Evolutionary conservation across 768 basidiomycete species (phyloP), one percentile per base, ranked within the genome.

Genomic region (Tremella yokohamensis): DNA sequence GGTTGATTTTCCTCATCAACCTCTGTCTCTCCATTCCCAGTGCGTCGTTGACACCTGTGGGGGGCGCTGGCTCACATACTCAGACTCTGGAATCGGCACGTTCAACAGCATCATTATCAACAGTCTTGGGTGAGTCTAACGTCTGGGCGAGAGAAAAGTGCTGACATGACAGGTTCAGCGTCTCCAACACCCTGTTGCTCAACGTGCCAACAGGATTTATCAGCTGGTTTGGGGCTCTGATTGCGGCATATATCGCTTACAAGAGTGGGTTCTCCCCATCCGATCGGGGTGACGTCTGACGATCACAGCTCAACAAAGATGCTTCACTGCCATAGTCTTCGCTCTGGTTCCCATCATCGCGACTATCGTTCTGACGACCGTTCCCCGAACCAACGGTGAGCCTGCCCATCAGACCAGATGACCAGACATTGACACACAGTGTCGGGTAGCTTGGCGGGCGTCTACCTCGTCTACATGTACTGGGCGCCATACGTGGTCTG

Each of bases 401-500:
- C 18, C 47, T 69, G 16, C 26, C 52, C 48, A 68, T 66, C 8
- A 66, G 63, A 1, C 57, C 70, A 55, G 54, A 66, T 12, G 59
- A 68, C 37, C 55, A 68, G 39, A 49, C 57, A 1, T 29, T 55
- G n/a, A 64, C 66, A 11, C 50, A 58, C 1, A 37, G 54, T 16
- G 69, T 70, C 54, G 34, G 71, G 68, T 8, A 65, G 60, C 0
- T 55, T 72, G 15, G 62, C 62, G 1, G 63, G 59, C 3, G 52
- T 72, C 0, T 72, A 69, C 64, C 60, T 69, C 37, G 52, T 67
- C 18, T 72, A 64, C 57, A 57, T 59, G 49, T 72, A 69, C 62
- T 69, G 70, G 70, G 66, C 63, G 8, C 64, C 68, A 1, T 69
- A 69, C 56, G 59, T 64, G 37, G 57, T 66, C 2, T 58, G 58